A percentile compares a stretch with the other conserved stretches of the same genome.
Conservation (phyloP, 1,284 basidiomycete genomes). For the Lignosus rhinocerotis region DNA sequence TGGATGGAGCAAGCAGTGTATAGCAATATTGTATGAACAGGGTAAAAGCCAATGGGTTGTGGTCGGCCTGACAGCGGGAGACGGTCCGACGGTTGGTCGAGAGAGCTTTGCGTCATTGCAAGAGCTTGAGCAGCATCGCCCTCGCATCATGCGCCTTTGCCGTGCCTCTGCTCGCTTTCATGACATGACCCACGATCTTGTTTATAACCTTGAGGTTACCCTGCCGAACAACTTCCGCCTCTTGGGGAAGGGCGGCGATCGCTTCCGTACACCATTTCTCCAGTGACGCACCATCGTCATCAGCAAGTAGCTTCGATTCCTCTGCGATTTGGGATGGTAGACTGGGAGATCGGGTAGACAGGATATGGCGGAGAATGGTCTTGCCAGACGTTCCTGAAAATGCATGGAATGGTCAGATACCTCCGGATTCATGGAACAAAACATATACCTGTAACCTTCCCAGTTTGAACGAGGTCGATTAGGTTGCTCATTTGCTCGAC, state of each 20-base stretch:
- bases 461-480: slow-evolving; percentile 72
- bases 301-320: slow-evolving; percentile 49
- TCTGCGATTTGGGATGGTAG: slow-evolving; percentile 47
- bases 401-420: not conserved
- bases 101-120: slow-evolving; percentile 22
- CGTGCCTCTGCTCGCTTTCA: slow-evolving; percentile 81
- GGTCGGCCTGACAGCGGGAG: not conserved
- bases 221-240: slow-evolving; percentile 66
- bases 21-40: slow-evolving; percentile 9
- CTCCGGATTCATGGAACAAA: not conserved
- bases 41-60: not conserved
- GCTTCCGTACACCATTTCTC: slow-evolving; percentile 60
- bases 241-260: slow-evolving; percentile 68
- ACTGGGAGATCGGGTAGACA: slow-evolving; percentile 44
- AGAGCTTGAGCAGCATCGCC: slow-evolving; percentile 45
- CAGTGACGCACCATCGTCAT: slow-evolving; percentile 40
- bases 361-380: slow-evolving; percentile 64
- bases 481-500: slow-evolving; percentile 72
- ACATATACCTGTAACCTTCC: slow-evolving; percentile 64
- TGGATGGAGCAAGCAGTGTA: slow-evolving; percentile 7
- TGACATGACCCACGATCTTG: slow-evolving; percentile 87
- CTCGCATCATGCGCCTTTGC: slow-evolving; percentile 66
- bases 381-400: slow-evolving; percentile 69
- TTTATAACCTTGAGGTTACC: slow-evolving; percentile 86
- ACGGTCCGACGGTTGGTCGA: not conserved